A percentile compares a stretch with the other conserved stretches of the same genome.
Conservation (phyloP, 495 filamentous ascomycete genomes). For the Podospora pseudoanserina region DNA sequence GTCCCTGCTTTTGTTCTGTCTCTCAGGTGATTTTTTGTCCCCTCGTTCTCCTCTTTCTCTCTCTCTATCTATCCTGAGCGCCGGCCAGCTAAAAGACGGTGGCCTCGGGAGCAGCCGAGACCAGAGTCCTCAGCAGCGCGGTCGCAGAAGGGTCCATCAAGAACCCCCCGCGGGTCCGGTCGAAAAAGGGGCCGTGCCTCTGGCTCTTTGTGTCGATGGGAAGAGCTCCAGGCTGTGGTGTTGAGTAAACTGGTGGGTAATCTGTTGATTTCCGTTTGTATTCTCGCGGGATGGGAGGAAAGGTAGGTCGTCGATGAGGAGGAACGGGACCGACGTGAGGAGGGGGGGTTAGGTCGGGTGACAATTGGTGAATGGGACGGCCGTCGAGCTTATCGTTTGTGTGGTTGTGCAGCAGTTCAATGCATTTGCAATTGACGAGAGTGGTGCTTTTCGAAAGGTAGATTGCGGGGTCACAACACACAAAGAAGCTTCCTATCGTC, state of each 20-base stretch:
- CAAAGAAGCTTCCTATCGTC: slow-evolving; percentile 29
- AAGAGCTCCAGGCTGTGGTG: background rate
- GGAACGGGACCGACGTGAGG: slow-evolving; percentile 3
- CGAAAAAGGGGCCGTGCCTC: background rate
- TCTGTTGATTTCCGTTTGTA: background rate
- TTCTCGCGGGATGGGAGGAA: background rate
- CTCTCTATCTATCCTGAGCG: slow-evolving; percentile 12
- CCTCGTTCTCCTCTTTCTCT: background rate
- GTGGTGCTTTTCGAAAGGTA: slow-evolving; percentile 23
- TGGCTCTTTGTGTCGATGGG: slow-evolving; percentile 8
- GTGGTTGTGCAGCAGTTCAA: slow-evolving; percentile 16
- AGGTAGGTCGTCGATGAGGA: background rate
- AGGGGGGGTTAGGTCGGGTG: slow-evolving; percentile 13
- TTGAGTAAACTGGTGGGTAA: background rate
- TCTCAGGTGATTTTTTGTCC: slow-evolving; percentile 16
- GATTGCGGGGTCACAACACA: slow-evolving; percentile 35
- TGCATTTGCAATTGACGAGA: background rate
- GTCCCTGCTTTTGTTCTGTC: slow-evolving; percentile 18
- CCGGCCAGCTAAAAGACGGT: slow-evolving; percentile 43
- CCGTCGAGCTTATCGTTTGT: background rate
- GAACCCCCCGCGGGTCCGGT: slow-evolving; percentile 30
- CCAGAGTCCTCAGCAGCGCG: slow-evolving; percentile 58
- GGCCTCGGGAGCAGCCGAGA: slow-evolving; percentile 38
- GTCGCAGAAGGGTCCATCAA: slow-evolving; percentile 64
- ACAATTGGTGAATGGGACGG: slow-evolving; percentile 24